A percentile compares a stretch with the other conserved stretches of the same genome.
Conservation (phyloP, 257 asterid genomes). For the Vinca minor region DNA sequence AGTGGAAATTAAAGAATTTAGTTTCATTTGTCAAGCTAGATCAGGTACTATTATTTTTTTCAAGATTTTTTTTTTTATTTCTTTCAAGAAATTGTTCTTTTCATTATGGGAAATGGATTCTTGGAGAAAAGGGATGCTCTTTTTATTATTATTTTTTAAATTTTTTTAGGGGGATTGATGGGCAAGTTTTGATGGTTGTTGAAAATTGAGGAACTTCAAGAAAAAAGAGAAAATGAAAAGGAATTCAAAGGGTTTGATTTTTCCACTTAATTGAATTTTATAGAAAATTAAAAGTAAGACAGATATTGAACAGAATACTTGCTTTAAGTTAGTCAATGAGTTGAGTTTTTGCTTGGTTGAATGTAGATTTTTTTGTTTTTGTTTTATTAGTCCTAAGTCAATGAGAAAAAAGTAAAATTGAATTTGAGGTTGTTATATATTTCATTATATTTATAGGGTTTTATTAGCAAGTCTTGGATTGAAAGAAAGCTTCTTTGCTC, state of each 20-base stretch:
- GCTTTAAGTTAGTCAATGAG: slow-evolving; percentile 15
- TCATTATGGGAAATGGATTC: slow-evolving; percentile 1
- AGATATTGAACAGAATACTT: slow-evolving; percentile 11
- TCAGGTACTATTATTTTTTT: slow-evolving; percentile 8
- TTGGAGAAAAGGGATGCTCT: not conserved
- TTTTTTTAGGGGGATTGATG: not conserved
- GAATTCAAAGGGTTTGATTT: slow-evolving; percentile 17
- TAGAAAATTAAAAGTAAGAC: slow-evolving; percentile 3
- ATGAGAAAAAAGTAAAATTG: not conserved
- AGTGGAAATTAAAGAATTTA: not conserved
- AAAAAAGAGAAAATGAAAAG: not conserved
- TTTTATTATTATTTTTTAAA: not conserved
- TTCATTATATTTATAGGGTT: slow-evolving; percentile 1
- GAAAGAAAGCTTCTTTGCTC: not conserved
- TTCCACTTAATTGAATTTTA: not conserved
- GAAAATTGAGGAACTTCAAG: not conserved
- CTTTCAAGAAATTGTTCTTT: not conserved
- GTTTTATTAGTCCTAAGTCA: slow-evolving; percentile 11
- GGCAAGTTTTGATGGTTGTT: slow-evolving; percentile 9
- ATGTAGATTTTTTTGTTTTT: not conserved
- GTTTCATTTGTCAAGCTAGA: not conserved
- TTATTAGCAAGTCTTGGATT: not conserved
- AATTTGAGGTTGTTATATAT: slow-evolving; percentile 4
- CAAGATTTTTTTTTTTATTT: not conserved
- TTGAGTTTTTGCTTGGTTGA: slow-evolving; percentile 15